These are phyloP conservation scores for Penicillium longicatenatum DNA, from an alignment of 495 filamentous ascomycete species.

Conservation along the genomic window DNA sequence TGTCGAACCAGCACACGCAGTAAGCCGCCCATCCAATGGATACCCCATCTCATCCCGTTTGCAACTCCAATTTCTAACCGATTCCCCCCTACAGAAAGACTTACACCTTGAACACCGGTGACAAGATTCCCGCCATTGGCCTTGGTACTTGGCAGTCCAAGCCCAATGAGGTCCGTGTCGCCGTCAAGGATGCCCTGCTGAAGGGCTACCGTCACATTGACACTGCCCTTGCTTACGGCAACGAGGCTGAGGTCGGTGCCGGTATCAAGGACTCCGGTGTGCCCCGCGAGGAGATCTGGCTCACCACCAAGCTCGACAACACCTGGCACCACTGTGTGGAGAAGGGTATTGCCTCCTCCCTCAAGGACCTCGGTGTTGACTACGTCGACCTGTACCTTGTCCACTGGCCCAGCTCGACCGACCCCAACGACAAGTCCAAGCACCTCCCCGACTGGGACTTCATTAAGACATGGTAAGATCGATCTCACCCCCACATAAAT, in stretches of 20 bases:
- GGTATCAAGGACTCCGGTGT: slow-evolving; percentile 81
- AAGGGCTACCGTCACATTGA: slow-evolving; percentile 74
- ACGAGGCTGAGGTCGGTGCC: slow-evolving; percentile 79
- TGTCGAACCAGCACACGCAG: slow-evolving; percentile 48
- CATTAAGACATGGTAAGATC: slow-evolving; percentile 69
- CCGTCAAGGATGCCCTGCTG: slow-evolving; percentile 75
- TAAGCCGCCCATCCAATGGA: slow-evolving; percentile 19
- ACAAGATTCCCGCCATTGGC: slow-evolving; percentile 77
- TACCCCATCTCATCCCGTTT: neutral
- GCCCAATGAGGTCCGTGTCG: slow-evolving; percentile 64
- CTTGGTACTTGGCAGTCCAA: slow-evolving; percentile 82
- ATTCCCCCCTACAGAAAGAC: slow-evolving; percentile 48
- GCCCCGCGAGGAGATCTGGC: slow-evolving; percentile 77
- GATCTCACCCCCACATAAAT: neutral
- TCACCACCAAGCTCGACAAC: slow-evolving; percentile 90
- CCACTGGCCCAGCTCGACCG: slow-evolving; percentile 77
- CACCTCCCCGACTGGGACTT: slow-evolving; percentile 74
- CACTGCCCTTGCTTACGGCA: slow-evolving; percentile 80
- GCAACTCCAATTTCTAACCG: slow-evolving; percentile 3
- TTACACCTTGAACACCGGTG: slow-evolving; percentile 78
- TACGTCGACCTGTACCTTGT: slow-evolving; percentile 88
- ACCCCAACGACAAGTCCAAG: slow-evolving; percentile 57
- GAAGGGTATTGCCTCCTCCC: slow-evolving; percentile 67
- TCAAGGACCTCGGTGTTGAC: slow-evolving; percentile 68
- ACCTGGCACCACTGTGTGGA: slow-evolving; percentile 71